A percentile compares a stretch with the other conserved stretches of the same genome.
These are phyloP conservation scores for Carex sylvatica DNA, from an alignment of 202 grass and related monocot species.

Conservation along the genomic window DNA sequence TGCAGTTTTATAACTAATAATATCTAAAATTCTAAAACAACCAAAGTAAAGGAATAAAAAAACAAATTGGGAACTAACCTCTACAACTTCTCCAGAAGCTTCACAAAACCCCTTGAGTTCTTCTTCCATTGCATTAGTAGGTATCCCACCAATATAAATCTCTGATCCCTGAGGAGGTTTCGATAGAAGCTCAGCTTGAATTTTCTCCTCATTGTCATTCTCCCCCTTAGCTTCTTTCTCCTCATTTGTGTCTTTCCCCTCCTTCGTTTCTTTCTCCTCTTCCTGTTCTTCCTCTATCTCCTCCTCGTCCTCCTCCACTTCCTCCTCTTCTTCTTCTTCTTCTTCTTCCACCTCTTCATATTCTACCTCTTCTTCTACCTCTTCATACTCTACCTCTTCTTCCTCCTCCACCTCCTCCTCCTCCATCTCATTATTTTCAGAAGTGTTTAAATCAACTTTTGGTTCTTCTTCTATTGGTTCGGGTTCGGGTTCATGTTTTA, in stretches of 20 bases:
- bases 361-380: slow-evolving; percentile 42
- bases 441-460: slow-evolving; percentile 38
- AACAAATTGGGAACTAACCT: slow-evolving; percentile 53
- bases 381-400: slow-evolving; percentile 18
- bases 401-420: slow-evolving; percentile 11
- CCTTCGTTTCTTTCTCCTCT: background rate
- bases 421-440: slow-evolving; percentile 29
- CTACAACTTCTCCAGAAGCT: slow-evolving; percentile 64
- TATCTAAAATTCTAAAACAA: background rate
- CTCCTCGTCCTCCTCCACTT: slow-evolving; percentile 34
- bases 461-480: slow-evolving; percentile 38
- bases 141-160: slow-evolving; percentile 65
- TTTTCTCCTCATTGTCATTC: slow-evolving; percentile 41
- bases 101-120: slow-evolving; percentile 69
- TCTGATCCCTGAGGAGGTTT: slow-evolving; percentile 89
- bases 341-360: slow-evolving; percentile 54
- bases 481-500: slow-evolving; percentile 30
- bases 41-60: background rate
- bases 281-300: slow-evolving; percentile 23
- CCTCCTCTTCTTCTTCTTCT: slow-evolving; percentile 29
- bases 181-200: slow-evolving; percentile 55
- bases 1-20: background rate
- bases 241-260: slow-evolving; percentile 23
- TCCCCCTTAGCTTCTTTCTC: slow-evolving; percentile 24
- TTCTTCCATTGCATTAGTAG: slow-evolving; percentile 52